phyloP scores from a whole-genome alignment of 2,329 filamentous ascomycete genomes.

The Neofusicoccum ribis region DNA sequence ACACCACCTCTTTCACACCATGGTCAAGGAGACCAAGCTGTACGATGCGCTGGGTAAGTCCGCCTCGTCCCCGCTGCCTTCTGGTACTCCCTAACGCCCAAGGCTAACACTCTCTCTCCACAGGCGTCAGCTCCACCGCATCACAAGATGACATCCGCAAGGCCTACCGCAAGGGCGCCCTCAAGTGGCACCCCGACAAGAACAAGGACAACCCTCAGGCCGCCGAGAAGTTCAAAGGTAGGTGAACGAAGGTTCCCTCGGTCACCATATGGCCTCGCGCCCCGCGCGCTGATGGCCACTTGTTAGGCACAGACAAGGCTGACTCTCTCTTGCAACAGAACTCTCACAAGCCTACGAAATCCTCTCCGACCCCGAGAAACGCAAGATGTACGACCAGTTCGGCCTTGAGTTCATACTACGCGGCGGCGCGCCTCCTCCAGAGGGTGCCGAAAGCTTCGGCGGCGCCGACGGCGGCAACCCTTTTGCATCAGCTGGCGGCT shows the following conservation, averaged over 20 bases:
- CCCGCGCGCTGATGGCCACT: background rate
- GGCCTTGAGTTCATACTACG: conserved; percentile 90
- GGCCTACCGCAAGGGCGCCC: conserved; percentile 83
- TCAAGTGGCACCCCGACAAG: conserved; percentile 97
- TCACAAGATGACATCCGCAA: conserved; percentile 97
- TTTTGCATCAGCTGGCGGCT: conserved; percentile 47
- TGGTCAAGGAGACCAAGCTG: conserved; percentile 94
- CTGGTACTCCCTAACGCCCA: background rate
- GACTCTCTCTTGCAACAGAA: conserved; percentile 52
- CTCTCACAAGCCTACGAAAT: conserved; percentile 98
- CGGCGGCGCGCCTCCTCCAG: conserved; percentile 69
- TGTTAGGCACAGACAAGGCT: conserved; percentile 12
- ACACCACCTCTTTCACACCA: conserved; percentile 38
- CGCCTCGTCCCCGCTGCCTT: background rate
- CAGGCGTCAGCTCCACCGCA: conserved; percentile 71
- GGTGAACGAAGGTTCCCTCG: conserved; percentile 21
- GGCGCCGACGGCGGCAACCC: conserved; percentile 39
- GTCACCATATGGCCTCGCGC: background rate
- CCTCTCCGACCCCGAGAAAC: conserved; percentile 93
- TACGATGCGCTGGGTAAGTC: conserved; percentile 73
- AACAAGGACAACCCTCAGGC: conserved; percentile 88
- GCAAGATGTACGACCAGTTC: conserved; percentile 91
- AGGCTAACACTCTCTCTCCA: conserved; percentile 12
- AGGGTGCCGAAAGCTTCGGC: conserved; percentile 49
- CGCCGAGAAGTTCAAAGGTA: conserved; percentile 88